phyloP scores from a whole-genome alignment of 139 green algal species.

The Chlamydomonas incerta region DNA sequence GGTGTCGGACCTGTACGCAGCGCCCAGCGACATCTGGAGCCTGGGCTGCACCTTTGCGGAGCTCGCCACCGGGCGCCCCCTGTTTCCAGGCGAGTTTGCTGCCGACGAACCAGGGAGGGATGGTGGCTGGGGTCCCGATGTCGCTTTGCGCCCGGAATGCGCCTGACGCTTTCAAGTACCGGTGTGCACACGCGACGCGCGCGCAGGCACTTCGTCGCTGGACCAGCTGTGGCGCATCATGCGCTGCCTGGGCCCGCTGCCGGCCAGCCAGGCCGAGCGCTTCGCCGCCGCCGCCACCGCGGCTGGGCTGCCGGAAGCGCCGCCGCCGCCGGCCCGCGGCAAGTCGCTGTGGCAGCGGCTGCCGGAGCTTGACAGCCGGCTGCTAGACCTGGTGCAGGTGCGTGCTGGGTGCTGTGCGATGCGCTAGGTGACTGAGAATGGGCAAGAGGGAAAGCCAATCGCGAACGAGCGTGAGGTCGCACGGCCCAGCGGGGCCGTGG shows the following conservation, averaged over 20 bases:
- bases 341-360: slow-evolving; percentile 47
- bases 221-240: slow-evolving; percentile 81
- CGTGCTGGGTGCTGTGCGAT: neutral
- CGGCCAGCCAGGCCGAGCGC: slow-evolving; percentile 40
- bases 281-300: slow-evolving; percentile 42
- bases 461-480: too few relatives aligned
- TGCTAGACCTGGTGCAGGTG: slow-evolving; percentile 40
- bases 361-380: slow-evolving; percentile 9
- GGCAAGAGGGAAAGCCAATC: too few relatives aligned
- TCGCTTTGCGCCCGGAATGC: too few relatives aligned
- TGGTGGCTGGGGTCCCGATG: too few relatives aligned
- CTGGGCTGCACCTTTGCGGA: slow-evolving; percentile 79
- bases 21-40: slow-evolving; percentile 1
- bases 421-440: too few relatives aligned
- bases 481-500: too few relatives aligned
- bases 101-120: too few relatives aligned
- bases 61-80: slow-evolving; percentile 69
- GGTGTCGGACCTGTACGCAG: slow-evolving; percentile 29
- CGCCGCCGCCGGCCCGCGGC: slow-evolving; percentile 26
- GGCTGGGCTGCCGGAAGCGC: slow-evolving; percentile 29
- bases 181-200: too few relatives aligned
- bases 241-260: slow-evolving; percentile 61
- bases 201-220: slow-evolving; percentile 57
- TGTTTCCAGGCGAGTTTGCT: too few relatives aligned
- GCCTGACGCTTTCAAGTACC: too few relatives aligned